These are phyloP conservation scores for Pleurotus giganteus DNA, from an alignment of 768 basidiomycete species.

Conservation along the genomic window DNA sequence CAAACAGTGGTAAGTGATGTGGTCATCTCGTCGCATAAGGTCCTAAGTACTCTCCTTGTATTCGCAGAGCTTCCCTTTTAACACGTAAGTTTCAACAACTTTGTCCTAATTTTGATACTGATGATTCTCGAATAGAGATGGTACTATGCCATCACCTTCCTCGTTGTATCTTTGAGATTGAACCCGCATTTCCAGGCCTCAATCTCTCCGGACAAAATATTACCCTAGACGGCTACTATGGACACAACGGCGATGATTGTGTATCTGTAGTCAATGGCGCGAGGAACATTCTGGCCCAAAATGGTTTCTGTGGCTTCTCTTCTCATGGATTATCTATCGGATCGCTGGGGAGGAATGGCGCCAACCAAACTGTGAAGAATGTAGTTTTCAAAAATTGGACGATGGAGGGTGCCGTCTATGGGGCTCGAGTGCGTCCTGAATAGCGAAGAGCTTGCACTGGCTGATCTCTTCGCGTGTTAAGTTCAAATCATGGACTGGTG, in stretches of 20 bases:
- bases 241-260: conserved; percentile 49
- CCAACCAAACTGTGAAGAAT: conserved; percentile 38
- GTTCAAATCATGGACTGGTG: conserved; percentile 51
- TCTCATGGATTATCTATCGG: conserved; percentile 49
- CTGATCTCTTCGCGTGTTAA: conserved; percentile 18
- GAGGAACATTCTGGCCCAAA: conserved; percentile 40
- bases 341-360: conserved; percentile 39
- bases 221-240: conserved; percentile 40
- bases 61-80: conserved; percentile 38
- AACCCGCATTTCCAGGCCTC: conserved; percentile 21
- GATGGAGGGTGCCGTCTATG: conserved; percentile 48
- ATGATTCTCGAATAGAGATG: conserved; percentile 20
- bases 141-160: conserved; percentile 10
- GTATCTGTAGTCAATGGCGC: conserved; percentile 47
- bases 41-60: neutral
- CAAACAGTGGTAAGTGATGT: conserved; percentile 27
- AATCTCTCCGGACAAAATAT: conserved; percentile 38
- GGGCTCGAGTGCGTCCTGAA: conserved; percentile 31
- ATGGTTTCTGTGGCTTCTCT: conserved; percentile 44
- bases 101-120: neutral
- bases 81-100: conserved; percentile 32
- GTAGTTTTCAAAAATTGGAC: conserved; percentile 48
- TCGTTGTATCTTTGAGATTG: neutral
- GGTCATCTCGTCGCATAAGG: neutral
- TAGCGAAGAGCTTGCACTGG: conserved; percentile 4